These are phyloP conservation scores for Hypoxylon cercidicola DNA, from an alignment of 495 filamentous ascomycete genomes.

Conservation along the genomic window DNA sequence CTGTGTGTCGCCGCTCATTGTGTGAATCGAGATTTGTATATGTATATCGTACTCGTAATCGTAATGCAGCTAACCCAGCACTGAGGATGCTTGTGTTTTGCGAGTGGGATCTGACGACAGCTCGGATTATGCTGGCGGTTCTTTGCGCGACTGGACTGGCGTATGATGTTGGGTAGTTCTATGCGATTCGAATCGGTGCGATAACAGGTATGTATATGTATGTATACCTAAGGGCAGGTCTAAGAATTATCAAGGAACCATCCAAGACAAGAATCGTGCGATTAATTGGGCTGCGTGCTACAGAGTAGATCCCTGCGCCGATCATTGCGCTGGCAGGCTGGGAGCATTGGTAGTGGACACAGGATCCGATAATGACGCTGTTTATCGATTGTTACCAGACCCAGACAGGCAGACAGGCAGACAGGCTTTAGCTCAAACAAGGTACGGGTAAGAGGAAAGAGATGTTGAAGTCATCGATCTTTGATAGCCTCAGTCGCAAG, in stretches of 20 bases:
- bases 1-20: constrained; percentile 50
- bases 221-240: too few relatives aligned
- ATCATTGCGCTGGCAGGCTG: constrained; percentile 37
- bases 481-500: too few relatives aligned
- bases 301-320: constrained; percentile 37
- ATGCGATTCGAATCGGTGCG: background rate
- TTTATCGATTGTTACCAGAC: constrained; percentile 21
- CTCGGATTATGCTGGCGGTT: too few relatives aligned
- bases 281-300: background rate
- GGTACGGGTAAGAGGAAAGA: constrained; percentile 8
- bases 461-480: background rate
- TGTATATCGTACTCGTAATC: constrained; percentile 6
- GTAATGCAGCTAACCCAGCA: constrained; percentile 6
- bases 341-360: constrained; percentile 14
- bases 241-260: too few relatives aligned
- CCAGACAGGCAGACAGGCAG: constrained; percentile 8
- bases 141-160: too few relatives aligned
- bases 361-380: constrained; percentile 25
- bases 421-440: constrained; percentile 9
- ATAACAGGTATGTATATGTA: background rate
- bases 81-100: background rate
- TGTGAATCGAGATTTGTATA: constrained; percentile 6
- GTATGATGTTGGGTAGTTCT: too few relatives aligned
- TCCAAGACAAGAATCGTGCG: too few relatives aligned
- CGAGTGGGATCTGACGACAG: too few relatives aligned